Conservation (phyloP, 345 rosid genomes). For the Raphanus raphanistrum region DNA sequence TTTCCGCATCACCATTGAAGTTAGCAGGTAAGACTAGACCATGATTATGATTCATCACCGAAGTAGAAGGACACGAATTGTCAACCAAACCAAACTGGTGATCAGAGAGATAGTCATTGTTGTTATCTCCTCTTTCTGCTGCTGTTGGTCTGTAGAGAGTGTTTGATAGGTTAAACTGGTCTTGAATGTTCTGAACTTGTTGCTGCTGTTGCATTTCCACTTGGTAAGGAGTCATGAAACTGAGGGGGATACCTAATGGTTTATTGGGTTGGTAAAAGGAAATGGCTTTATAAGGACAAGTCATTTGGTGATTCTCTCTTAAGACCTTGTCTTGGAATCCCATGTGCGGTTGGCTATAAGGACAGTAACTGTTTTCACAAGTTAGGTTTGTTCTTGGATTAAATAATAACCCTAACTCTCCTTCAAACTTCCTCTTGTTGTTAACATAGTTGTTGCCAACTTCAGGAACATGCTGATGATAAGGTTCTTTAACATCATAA, state of each 20-base stretch:
- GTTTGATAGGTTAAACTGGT: not conserved
- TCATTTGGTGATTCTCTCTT: constrained; percentile 79
- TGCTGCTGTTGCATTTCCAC: not conserved
- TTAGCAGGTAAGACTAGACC: constrained; percentile 3
- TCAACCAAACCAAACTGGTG: not conserved
- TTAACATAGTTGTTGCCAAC: constrained; percentile 34
- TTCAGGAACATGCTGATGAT: constrained; percentile 1
- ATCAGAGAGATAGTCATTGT: not conserved
- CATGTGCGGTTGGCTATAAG: constrained; percentile 54
- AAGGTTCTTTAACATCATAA: constrained; percentile 78
- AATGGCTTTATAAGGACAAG: constrained; percentile 48
- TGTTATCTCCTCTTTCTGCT: not conserved
- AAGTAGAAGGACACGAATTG: not conserved
- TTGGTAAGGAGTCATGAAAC: constrained; percentile 3
- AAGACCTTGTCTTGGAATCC: constrained; percentile 68
- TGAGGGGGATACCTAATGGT: not conserved
- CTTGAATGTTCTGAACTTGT: not conserved
- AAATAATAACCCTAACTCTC: constrained; percentile 47
- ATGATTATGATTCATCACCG: constrained; percentile 15
- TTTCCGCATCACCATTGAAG: not conserved
- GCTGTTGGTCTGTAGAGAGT: not conserved
- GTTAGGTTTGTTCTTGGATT: constrained; percentile 58
- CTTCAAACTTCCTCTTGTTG: constrained; percentile 69
- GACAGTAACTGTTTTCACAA: constrained; percentile 69
- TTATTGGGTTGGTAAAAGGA: not conserved